Evolutionary conservation across 345 rosid genomes (phyloP).

Genomic region (Dipteronia sinensis): DNA sequence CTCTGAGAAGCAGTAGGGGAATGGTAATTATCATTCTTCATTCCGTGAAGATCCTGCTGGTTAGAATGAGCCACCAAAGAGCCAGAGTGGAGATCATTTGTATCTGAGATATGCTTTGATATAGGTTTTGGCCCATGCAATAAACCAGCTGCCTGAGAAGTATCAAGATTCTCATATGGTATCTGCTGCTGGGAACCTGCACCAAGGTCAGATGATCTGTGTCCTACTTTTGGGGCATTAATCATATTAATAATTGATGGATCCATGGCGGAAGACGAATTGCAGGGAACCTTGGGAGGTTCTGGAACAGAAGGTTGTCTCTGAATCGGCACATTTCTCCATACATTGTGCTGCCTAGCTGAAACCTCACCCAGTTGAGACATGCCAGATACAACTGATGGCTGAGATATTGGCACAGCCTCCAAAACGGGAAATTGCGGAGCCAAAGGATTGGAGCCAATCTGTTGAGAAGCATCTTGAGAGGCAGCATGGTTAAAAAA

Average conservation of each 20-base stretch:
- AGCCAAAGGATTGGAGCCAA: conserved; percentile 10
- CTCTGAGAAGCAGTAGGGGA: conserved; percentile 22
- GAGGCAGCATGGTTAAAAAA: conserved; percentile 24
- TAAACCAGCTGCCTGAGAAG: conserved; percentile 20
- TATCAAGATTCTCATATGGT: conserved; percentile 22
- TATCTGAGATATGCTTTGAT: conserved; percentile 17
- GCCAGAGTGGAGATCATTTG: conserved; percentile 20
- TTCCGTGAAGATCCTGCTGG: conserved; percentile 25
- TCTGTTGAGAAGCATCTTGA: conserved; percentile 22
- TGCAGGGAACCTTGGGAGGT: conserved; percentile 19
- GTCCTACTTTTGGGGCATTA: conserved; percentile 24
- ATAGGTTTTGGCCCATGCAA: conserved; percentile 23
- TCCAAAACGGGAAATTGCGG: conserved; percentile 46
- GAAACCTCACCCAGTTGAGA: conserved; percentile 32
- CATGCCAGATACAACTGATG: conserved; percentile 17
- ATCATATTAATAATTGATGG: conserved; percentile 24
- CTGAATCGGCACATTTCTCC: conserved; percentile 40
- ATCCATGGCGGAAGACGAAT: conserved; percentile 21
- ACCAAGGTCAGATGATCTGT: conserved; percentile 22
- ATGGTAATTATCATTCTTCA: conserved; percentile 20
- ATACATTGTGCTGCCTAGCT: conserved; percentile 27
- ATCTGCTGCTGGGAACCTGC: conserved; percentile 22
- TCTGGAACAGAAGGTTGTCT: conserved; percentile 24
- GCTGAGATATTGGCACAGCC: conserved; percentile 34
- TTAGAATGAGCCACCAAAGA: conserved; percentile 22